These are phyloP conservation scores for Tulasnella sp. DNA, from an alignment of 768 basidiomycete species.

Conservation along the genomic window DNA sequence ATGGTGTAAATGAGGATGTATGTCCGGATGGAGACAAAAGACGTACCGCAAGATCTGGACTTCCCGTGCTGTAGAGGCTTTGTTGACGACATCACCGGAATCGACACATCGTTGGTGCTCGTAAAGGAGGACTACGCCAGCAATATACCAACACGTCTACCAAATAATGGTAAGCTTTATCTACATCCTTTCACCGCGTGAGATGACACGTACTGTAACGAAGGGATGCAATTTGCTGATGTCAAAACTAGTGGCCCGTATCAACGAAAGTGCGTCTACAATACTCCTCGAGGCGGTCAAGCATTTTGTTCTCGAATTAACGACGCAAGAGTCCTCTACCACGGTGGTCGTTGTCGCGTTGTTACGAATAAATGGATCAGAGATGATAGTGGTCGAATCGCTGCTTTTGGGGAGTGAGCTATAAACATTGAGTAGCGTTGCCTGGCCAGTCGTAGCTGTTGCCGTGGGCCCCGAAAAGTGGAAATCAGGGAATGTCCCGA, in stretches of 20 bases:
- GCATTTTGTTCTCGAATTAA: neutral
- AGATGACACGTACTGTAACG: neutral
- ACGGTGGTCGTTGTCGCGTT: neutral
- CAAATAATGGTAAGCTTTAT: neutral
- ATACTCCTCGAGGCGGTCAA: constrained; percentile 1
- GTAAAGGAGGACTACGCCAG: constrained; percentile 8
- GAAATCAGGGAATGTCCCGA: no score
- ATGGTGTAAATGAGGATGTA: neutral
- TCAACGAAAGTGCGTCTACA: constrained; percentile 6
- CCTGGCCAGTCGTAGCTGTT: no score
- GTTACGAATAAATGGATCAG: neutral
- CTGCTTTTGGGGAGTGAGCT: neutral
- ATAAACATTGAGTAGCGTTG: neutral
- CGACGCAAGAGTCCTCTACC: neutral
- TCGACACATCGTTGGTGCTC: constrained; percentile 5
- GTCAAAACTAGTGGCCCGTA: constrained; percentile 8
- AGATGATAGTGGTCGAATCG: neutral
- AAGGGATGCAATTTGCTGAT: constrained; percentile 9
- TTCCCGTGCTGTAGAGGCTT: neutral
- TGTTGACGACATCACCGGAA: neutral
- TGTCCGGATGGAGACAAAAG: neutral
- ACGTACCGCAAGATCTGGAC: constrained; percentile 11
- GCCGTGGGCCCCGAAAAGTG: no score
- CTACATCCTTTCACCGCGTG: neutral
- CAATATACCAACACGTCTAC: constrained; percentile 14